Evolutionary conservation across 1,284 basidiomycete genomes (phyloP), one percentile per base, ranked within the genome.

Genomic region (Meripilus lineatus): DNA sequence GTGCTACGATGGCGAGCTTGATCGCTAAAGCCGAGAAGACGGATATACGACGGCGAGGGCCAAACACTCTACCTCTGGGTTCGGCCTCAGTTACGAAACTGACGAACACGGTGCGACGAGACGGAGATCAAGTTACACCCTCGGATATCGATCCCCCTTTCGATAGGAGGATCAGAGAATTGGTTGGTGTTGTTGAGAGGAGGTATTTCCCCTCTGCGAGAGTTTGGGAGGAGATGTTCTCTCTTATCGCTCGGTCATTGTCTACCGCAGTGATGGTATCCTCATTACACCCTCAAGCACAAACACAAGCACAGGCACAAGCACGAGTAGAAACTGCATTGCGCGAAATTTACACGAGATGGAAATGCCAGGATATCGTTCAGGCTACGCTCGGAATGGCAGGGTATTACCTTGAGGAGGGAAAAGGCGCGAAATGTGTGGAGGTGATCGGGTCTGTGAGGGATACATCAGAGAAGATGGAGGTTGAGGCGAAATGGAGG

Each of bases 401-500:
- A 30, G n/a, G n/a, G 28, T 30, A 30, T 30, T n/a, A 10, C 8
- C 8, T 30, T 10, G 10, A 10, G 8, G 8, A 30, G 8, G 28
- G 28, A 30, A 30, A 30, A 30, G 15, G 26, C 14, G 47, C 42
- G 20, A 43, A 44, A 49, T n/a, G n/a, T n/a, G n/a, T n/a, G n/a
- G 63, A 52, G 50, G 58, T 48, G 51, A 46, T 47, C 49, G 52
- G 45, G 37, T 49, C 45, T 45, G 55, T 56, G 47, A 50, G 42
- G 55, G 50, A 47, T 47, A 62, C 47, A 50, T 48, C 38, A 40
- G 56, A 37, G 39, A 42, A 51, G n/a, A 49, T 35, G 33, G 47
- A 44, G 49, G 50, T 63, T 40, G 55, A 56, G 49, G 48, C 46
- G 45, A 52, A 49, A 33, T 63, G 62, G 62, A 51, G 48, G 47